These are phyloP conservation scores for Fulvia fulva DNA, from an alignment of 2,329 filamentous ascomycete species.

Conservation along the genomic window DNA sequence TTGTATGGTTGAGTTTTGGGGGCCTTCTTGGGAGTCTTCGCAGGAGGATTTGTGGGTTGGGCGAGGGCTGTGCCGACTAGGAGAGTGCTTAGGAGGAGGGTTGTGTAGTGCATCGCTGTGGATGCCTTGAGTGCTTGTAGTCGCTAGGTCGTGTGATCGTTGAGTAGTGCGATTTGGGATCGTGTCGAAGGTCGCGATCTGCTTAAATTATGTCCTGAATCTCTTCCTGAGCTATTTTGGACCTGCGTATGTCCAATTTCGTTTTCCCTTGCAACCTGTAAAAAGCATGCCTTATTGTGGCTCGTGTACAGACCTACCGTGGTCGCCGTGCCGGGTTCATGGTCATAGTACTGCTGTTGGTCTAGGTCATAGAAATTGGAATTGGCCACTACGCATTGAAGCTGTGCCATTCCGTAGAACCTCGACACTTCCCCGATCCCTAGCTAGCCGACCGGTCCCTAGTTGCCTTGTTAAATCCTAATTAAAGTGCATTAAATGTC, in stretches of 20 bases:
- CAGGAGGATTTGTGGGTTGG: neutral
- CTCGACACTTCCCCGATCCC: too few species aligned
- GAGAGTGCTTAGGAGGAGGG: neutral
- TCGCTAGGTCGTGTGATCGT: neutral
- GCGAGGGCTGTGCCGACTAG: neutral
- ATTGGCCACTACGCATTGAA: too few species aligned
- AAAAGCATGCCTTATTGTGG: neutral
- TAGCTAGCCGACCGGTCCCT: too few species aligned
- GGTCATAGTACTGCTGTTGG: neutral
- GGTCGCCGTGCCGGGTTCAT: neutral
- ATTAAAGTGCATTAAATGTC: too few species aligned
- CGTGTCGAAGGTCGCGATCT: too few species aligned
- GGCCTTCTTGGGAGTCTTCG: neutral
- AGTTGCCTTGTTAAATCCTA: too few species aligned
- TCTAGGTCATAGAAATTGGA: neutral
- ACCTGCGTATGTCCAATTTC: neutral
- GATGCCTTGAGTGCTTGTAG: neutral
- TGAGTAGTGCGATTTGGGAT: neutral
- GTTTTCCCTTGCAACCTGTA: neutral
- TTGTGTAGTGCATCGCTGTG: neutral
- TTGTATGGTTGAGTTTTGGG: neutral
- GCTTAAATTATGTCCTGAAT: neutral
- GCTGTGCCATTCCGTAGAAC: too few species aligned
- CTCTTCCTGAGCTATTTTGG: neutral
- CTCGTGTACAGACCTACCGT: neutral